A percentile compares a stretch with the other conserved stretches of the same genome.
phyloP scores from a whole-genome alignment of 148 eudicot genomes.

The Talinum fruticosum region DNA sequence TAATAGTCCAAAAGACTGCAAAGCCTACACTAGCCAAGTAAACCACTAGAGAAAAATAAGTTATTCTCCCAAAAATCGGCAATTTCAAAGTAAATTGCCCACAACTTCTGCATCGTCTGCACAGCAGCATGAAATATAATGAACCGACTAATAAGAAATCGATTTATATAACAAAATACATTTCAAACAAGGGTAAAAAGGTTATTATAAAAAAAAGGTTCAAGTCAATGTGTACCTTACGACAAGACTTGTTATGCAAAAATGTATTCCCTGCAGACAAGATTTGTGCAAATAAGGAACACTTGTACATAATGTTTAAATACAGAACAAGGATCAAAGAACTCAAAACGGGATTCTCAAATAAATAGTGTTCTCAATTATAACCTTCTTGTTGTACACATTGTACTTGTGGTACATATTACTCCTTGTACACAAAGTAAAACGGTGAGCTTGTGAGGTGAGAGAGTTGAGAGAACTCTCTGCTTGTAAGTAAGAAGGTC shows the following conservation, averaged over 20 bases:
- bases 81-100: slow-evolving; percentile 42
- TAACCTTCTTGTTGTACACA: too few species aligned
- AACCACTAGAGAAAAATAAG: slow-evolving; percentile 51
- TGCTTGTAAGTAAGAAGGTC: too few species aligned
- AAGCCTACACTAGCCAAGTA: slow-evolving; percentile 47
- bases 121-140: slow-evolving; percentile 8
- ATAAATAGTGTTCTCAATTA: too few species aligned
- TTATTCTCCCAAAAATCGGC: slow-evolving; percentile 56
- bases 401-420: too few species aligned
- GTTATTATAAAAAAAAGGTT: neutral
- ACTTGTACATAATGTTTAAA: too few species aligned
- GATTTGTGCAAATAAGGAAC: neutral
- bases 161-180: neutral
- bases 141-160: neutral
- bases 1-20: slow-evolving; percentile 64
- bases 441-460: too few species aligned
- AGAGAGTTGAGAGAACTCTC: too few species aligned
- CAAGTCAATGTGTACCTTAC: slow-evolving; percentile 44
- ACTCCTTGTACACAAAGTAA: too few species aligned
- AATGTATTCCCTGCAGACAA: slow-evolving; percentile 71
- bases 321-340: too few species aligned
- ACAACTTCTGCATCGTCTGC: slow-evolving; percentile 46
- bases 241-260: slow-evolving; percentile 49
- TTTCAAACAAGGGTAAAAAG: neutral
- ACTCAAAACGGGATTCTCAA: too few species aligned